Evolutionary conservation across 2,329 filamentous ascomycete species (phyloP).

Genomic region (Epichloe typhina): DNA sequence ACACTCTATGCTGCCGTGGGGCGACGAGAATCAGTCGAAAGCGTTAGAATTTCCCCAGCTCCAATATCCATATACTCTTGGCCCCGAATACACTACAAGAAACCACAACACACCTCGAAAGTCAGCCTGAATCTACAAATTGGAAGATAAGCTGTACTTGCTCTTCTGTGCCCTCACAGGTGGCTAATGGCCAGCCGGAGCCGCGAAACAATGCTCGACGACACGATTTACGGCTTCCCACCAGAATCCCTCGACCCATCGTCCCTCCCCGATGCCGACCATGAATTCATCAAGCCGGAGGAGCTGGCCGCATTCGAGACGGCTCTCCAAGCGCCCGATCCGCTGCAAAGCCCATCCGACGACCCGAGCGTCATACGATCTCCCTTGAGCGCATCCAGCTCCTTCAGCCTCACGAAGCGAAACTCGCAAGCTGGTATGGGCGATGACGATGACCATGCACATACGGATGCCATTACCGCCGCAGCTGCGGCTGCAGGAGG

Average conservation of each 20-base stretch:
- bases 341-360: conserved; percentile 49
- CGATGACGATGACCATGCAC: conserved; percentile 20
- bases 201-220: conserved; percentile 12
- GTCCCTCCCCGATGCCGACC: conserved; percentile 64
- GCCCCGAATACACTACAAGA: too few relatives aligned
- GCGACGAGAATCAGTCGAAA: background rate
- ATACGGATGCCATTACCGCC: conserved; percentile 23
- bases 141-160: background rate
- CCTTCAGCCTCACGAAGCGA: conserved; percentile 29
- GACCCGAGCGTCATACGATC: conserved; percentile 28
- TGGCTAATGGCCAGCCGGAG: background rate
- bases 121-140: background rate
- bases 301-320: conserved; percentile 68
- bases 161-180: background rate
- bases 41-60: too few relatives aligned
- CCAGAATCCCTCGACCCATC: conserved; percentile 53
- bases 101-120: too few relatives aligned
- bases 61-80: too few relatives aligned
- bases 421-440: conserved; percentile 20
- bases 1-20: background rate
- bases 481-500: conserved; percentile 26
- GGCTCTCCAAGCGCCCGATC: conserved; percentile 72
- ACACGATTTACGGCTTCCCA: conserved; percentile 41
- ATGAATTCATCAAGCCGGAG: conserved; percentile 59
- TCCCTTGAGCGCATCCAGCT: conserved; percentile 24